These are phyloP conservation scores for Cytospora paraplurivora DNA, from an alignment of 2,329 filamentous ascomycete species.

Conservation along the genomic window DNA sequence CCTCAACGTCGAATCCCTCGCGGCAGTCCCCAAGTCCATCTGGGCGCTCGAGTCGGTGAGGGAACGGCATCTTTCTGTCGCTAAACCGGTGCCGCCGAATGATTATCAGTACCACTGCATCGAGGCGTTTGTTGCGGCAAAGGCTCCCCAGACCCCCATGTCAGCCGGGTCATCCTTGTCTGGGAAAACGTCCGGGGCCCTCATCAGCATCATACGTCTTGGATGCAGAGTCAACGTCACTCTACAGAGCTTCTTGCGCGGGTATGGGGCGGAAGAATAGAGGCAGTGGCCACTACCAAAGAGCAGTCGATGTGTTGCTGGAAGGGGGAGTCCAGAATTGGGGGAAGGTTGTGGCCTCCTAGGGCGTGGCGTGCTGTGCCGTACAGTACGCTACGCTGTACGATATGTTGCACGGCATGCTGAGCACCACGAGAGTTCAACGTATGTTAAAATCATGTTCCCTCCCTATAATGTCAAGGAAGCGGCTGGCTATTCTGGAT, in stretches of 20 bases:
- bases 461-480: too few species aligned
- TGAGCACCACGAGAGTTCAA: too few species aligned
- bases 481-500: too few species aligned
- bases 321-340: neutral
- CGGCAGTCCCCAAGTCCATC: conserved; percentile 12
- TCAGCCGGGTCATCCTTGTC: neutral
- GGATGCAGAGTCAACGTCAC: neutral
- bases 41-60: conserved; percentile 14
- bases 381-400: neutral
- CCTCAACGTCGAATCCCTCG: conserved; percentile 9
- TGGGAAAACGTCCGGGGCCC: neutral
- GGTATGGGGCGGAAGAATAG: neutral
- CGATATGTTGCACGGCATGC: too few species aligned
- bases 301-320: neutral
- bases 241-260: neutral
- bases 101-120: neutral
- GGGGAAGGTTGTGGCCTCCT: neutral
- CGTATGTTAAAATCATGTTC: too few species aligned
- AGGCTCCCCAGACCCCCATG: neutral
- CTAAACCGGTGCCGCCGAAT: conserved; percentile 5
- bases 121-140: conserved; percentile 2
- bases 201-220: neutral
- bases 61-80: neutral
- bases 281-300: neutral
- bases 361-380: neutral